Evolutionary conservation across 2,329 filamentous ascomycete genomes (phyloP).

Genomic region (Fusarium oligoseptatum): DNA sequence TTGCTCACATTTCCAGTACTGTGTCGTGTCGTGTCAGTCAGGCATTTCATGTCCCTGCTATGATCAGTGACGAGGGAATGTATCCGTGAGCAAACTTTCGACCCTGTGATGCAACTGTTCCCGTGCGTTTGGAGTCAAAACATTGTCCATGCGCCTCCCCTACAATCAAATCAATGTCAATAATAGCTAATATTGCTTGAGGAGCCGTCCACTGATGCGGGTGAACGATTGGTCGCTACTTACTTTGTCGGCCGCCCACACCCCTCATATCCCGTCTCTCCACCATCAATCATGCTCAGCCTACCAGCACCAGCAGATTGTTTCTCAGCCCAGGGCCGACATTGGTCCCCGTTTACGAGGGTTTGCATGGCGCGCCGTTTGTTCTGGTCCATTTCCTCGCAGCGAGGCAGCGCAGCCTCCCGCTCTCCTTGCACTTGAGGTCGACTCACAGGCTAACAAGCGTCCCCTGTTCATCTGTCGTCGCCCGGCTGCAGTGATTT

Average conservation of each 20-base stretch:
- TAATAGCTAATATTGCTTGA: background rate
- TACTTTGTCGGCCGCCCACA: constrained; percentile 4
- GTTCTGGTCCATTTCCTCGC: background rate
- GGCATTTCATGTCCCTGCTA: background rate
- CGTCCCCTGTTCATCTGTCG: background rate
- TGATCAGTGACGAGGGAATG: background rate
- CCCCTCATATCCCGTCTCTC: background rate
- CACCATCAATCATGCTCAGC: background rate
- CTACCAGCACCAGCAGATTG: background rate
- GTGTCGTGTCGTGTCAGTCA: background rate
- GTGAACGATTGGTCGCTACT: background rate
- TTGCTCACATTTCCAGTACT: background rate
- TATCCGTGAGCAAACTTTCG: background rate
- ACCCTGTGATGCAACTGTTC: background rate
- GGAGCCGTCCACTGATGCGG: background rate
- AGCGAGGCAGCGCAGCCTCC: background rate
- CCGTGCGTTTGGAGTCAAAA: background rate
- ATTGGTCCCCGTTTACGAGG: background rate
- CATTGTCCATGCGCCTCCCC: background rate
- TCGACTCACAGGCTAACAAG: background rate
- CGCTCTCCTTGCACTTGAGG: background rate
- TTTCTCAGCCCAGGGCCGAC: background rate
- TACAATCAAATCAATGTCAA: constrained; percentile 11
- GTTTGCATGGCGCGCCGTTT: background rate
- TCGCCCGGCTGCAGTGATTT: constrained; percentile 1